Base-by-base conservation (phyloP, 768 basidiomycete species). In the Russula foetens region DNA sequence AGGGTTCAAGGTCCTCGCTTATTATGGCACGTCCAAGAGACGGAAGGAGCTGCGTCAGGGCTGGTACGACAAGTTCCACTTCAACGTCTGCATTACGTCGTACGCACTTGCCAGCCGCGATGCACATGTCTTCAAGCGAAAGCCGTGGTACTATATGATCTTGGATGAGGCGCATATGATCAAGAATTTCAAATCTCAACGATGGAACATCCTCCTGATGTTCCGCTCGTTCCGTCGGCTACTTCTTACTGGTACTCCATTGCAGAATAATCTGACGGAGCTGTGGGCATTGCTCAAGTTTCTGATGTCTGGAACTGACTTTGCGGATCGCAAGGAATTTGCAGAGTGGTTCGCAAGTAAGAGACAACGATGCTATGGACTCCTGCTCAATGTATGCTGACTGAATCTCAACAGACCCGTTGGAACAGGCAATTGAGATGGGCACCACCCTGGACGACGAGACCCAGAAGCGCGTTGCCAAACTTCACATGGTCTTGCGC, bases 131-230 rank as follows among this genome's bases (percentile, higher is more conserved):
- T 93, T 96, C 77, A 91, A 91, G 72, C 84, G 94, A 45, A 95
- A 92, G 74, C 77, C 82, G 51, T 96, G 94, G 94, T 92, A 93
- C 69, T 97, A 97, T 68, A 90, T 97, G 88, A 84, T 97, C 56
- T 83, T 97, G 6, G 93, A 97, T 70, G 93, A 97, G 72, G 94
- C 93, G 7, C 93, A 97, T 69, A 96, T 95, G 84, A 94, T 97
- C 83, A 95, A 95, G 75, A 97, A 97, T 71, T 96, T 95, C 76
- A 85, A 86, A 69, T 92, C 90, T 0, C 92, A 97, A 70, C 81
- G 94, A 39, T 97, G 94, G 93, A 92, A 91, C 67, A 92, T 86
- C 31, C 73, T 97, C 11, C 79, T 96, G 14, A 89, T 91, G 80
- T 95, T 96, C 72, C 81, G 87, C 31, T 89, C 88, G 11, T 88